Evolutionary conservation across 129 eudicot genomes (phyloP).

Genomic region (Tagetes erecta): DNA sequence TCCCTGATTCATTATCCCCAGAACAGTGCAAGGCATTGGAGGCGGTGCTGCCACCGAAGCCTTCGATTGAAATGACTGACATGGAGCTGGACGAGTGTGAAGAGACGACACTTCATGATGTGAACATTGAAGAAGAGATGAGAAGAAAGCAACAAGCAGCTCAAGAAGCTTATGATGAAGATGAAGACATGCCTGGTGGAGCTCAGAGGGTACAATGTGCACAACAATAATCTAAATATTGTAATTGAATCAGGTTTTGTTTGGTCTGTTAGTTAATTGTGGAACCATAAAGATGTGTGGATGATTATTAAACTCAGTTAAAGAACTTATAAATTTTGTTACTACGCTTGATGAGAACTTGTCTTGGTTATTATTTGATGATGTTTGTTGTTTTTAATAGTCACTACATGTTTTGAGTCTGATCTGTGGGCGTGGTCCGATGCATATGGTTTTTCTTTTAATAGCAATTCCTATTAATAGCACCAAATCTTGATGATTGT

Average conservation of each 20-base stretch:
- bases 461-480: no score
- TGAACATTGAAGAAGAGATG: slow-evolving; percentile 80
- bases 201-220: slow-evolving; percentile 82
- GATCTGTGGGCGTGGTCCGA: no score
- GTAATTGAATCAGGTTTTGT: neutral
- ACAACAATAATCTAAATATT: slow-evolving; percentile 46
- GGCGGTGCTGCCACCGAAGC: slow-evolving; percentile 53
- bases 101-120: slow-evolving; percentile 75
- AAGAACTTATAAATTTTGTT: no score
- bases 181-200: slow-evolving; percentile 78
- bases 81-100: slow-evolving; percentile 84
- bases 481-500: no score
- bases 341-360: neutral
- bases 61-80: slow-evolving; percentile 44
- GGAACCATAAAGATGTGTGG: neutral
- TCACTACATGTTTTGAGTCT: neutral
- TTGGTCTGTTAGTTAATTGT: neutral
- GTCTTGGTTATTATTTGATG: neutral
- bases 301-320: neutral
- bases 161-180: slow-evolving; percentile 81
- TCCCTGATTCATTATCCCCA: slow-evolving; percentile 52
- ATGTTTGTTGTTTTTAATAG: neutral
- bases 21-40: slow-evolving; percentile 63
- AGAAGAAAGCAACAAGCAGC: slow-evolving; percentile 59
- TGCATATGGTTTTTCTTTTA: no score